phyloP scores from a whole-genome alignment of 2,329 filamentous ascomycete genomes.

The Trichoderma sp. region DNA sequence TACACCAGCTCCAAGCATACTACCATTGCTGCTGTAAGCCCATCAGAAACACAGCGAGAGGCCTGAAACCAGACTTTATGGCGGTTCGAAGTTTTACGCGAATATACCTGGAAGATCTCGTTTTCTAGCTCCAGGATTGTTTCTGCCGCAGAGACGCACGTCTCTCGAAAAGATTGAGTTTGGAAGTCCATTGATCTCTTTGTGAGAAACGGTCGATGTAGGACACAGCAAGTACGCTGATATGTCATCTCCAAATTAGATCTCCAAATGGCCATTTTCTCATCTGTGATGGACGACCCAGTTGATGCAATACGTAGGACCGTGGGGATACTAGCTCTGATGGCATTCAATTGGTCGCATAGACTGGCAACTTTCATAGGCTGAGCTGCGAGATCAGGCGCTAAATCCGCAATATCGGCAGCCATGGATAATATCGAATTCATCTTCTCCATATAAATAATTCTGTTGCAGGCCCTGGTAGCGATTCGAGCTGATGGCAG shows the following conservation, averaged over 20 bases:
- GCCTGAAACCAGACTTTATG: neutral
- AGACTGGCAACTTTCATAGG: neutral
- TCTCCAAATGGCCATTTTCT: neutral
- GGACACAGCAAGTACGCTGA: neutral
- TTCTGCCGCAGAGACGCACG: neutral
- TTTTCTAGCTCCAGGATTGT: neutral
- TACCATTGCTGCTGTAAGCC: neutral
- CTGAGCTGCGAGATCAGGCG: neutral
- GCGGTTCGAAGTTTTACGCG: neutral
- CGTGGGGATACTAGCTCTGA: neutral
- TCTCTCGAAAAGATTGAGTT: neutral
- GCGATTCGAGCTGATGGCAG: neutral
- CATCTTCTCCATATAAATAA: neutral
- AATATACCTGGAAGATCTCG: neutral
- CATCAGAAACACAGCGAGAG: neutral
- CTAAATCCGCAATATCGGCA: neutral
- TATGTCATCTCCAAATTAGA: neutral
- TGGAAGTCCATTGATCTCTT: neutral
- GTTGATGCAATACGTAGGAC: neutral
- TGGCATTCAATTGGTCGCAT: neutral
- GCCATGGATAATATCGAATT: neutral
- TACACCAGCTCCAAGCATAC: neutral
- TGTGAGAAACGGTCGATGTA: neutral
- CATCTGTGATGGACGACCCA: neutral
- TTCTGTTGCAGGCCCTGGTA: neutral